Evolutionary conservation across 805 yeast species (phyloP).

Genomic region (Saturnispora serradocipensis): DNA sequence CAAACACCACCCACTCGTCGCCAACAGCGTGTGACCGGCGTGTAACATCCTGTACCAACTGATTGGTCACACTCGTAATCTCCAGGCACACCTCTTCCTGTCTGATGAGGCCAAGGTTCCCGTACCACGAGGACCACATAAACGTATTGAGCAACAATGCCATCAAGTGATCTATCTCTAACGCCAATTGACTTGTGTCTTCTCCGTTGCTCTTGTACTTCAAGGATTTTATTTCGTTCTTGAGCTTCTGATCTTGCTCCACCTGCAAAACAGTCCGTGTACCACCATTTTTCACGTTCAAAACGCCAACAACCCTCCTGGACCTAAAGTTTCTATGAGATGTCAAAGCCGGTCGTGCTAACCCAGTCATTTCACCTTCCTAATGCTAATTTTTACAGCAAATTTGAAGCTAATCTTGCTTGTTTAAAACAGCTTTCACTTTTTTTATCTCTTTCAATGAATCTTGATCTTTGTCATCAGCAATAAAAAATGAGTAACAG

Average conservation of each 20-base stretch:
- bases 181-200: slow-evolving; percentile 27
- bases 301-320: neutral
- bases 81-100: slow-evolving; percentile 30
- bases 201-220: neutral
- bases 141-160: slow-evolving; percentile 40
- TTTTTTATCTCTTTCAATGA: neutral
- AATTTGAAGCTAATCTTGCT: neutral
- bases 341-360: neutral
- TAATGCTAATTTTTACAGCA: neutral
- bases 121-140: slow-evolving; percentile 37
- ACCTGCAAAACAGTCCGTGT: neutral
- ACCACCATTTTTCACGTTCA: neutral
- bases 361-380: neutral
- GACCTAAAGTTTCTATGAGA: neutral
- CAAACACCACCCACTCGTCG: slow-evolving; percentile 2
- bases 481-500: neutral
- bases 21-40: slow-evolving; percentile 18
- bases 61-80: slow-evolving; percentile 31
- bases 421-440: neutral
- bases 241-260: slow-evolving; percentile 15
- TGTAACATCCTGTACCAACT: slow-evolving; percentile 32
- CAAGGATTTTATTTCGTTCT: neutral
- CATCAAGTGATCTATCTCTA: slow-evolving; percentile 37
- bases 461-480: neutral
- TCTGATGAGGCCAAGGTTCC: slow-evolving; percentile 28